Percentiles rank a stretch among this genome's conserved stretches.
Evolutionary conservation across 257 asterid genomes (phyloP).

Genomic region (Solanum corneliomulleri): DNA sequence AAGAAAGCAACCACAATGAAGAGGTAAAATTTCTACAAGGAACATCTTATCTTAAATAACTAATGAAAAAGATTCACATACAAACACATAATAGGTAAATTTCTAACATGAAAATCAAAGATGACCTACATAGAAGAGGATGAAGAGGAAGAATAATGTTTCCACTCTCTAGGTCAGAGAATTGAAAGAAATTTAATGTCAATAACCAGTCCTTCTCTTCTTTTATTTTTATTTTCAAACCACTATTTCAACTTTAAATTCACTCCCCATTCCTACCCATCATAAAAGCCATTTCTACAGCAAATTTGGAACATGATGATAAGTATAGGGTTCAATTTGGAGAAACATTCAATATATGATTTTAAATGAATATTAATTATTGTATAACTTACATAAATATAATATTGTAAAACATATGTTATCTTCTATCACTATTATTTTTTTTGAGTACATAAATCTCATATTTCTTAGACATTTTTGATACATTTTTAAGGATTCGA

Average conservation of each 20-base stretch:
- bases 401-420: too few species aligned
- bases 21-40: constrained; percentile 10
- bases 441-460: too few species aligned
- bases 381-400: too few species aligned
- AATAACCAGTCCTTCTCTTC: background rate
- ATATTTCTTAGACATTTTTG: too few species aligned
- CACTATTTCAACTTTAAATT: background rate
- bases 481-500: too few species aligned
- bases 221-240: too few species aligned
- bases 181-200: background rate
- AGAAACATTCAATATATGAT: too few species aligned
- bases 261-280: background rate
- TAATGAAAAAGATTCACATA: too few species aligned
- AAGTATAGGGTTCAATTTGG: background rate
- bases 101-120: background rate
- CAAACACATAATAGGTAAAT: background rate
- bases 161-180: background rate
- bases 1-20: constrained; percentile 50
- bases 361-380: too few species aligned
- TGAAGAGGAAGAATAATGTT: background rate
- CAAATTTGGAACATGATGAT: background rate
- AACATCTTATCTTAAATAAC: background rate
- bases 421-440: too few species aligned
- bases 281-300: background rate
- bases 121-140: background rate